These are phyloP conservation scores for Leccinum subgranulosum DNA, from an alignment of 768 basidiomycete genomes.

Conservation along the genomic window DNA sequence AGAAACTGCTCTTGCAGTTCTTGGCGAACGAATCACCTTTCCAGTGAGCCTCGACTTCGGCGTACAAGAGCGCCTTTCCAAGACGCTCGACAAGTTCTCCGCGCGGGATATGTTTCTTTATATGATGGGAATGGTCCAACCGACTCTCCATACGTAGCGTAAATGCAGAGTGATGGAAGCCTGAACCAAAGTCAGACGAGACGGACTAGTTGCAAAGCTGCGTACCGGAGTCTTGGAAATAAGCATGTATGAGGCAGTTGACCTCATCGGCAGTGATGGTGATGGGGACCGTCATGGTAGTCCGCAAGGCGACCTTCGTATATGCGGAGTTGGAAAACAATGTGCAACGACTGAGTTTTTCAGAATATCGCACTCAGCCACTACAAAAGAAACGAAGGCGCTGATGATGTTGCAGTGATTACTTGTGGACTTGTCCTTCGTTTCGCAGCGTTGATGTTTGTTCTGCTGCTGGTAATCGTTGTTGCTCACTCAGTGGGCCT, in stretches of 20 bases:
- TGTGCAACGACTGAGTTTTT: background rate
- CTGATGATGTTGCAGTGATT: no score
- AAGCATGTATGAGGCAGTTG: constrained; percentile 82
- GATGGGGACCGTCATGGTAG: constrained; percentile 42
- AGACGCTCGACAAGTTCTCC: constrained; percentile 82
- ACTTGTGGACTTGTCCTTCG: background rate
- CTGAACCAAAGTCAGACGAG: constrained; percentile 35
- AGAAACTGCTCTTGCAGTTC: constrained; percentile 69
- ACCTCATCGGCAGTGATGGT: constrained; percentile 78
- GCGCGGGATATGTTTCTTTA: constrained; percentile 71
- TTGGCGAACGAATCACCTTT: constrained; percentile 55
- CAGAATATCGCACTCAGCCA: background rate
- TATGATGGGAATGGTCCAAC: constrained; percentile 65
- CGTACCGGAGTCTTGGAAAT: constrained; percentile 77
- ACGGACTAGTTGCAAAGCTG: background rate
- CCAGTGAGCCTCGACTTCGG: constrained; percentile 85
- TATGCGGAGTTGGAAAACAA: constrained; percentile 29
- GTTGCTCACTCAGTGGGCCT: background rate
- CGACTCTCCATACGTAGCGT: constrained; percentile 72
- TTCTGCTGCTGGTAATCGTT: background rate
- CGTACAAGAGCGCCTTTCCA: constrained; percentile 74
- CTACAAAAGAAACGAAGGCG: no score
- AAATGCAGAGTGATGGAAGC: constrained; percentile 81
- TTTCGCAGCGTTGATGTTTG: background rate
- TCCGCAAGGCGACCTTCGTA: background rate